Evolutionary conservation across 305 asterid species (phyloP).

Genomic region (Fraxinus sp.): DNA sequence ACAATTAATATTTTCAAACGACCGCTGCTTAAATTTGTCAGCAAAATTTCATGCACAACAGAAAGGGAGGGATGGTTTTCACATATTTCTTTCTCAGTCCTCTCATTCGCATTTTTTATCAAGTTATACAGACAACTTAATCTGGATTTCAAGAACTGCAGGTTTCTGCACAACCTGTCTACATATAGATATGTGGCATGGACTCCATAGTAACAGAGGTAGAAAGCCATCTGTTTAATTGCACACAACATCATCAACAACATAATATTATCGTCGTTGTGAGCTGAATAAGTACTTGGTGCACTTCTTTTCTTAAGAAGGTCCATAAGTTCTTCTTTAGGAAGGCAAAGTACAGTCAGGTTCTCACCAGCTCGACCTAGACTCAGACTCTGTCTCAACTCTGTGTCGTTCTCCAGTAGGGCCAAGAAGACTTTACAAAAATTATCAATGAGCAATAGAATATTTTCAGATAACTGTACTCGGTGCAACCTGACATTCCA

Average conservation of each 20-base stretch:
- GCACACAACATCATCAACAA: slow-evolving; percentile 46
- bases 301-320: slow-evolving; percentile 34
- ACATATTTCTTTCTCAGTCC: slow-evolving; percentile 45
- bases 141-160: slow-evolving; percentile 44
- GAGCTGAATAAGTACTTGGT: slow-evolving; percentile 30
- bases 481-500: slow-evolving; percentile 46
- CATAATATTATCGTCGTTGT: slow-evolving; percentile 32
- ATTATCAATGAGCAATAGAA: slow-evolving; percentile 40
- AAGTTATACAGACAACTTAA: slow-evolving; percentile 45
- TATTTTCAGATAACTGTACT: slow-evolving; percentile 50
- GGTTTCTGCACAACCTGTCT: slow-evolving; percentile 39
- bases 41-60: slow-evolving; percentile 47
- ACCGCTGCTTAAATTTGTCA: slow-evolving; percentile 28
- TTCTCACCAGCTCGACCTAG: slow-evolving; percentile 39
- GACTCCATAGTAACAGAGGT: slow-evolving; percentile 62
- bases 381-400: slow-evolving; percentile 30
- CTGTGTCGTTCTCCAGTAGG: slow-evolving; percentile 42
- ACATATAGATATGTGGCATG: slow-evolving; percentile 49
- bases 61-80: slow-evolving; percentile 55
- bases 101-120: slow-evolving; percentile 43
- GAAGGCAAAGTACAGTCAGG: slow-evolving; percentile 36
- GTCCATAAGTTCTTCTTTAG: slow-evolving; percentile 43
- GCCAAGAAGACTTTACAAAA: slow-evolving; percentile 41
- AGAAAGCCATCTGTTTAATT: slow-evolving; percentile 69
- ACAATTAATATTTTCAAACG: slow-evolving; percentile 48